Base-by-base conservation (phyloP, 345 rosid genomes). In the Mercurialis annua region DNA sequence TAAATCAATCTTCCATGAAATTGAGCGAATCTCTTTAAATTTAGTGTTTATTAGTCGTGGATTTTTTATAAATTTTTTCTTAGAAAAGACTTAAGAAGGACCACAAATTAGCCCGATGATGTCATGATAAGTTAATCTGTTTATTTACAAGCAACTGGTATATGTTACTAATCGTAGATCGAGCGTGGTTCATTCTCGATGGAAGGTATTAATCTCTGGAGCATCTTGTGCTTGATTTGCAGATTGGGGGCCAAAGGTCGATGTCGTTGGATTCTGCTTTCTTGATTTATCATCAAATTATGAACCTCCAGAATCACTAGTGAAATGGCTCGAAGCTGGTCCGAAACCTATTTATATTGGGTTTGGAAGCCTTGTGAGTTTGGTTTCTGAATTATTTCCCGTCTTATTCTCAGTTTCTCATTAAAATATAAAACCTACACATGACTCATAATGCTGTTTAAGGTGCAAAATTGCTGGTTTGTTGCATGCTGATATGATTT, bases 231-330 rank as follows among this genome's bases (percentile, higher is more conserved):
- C 42, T 63, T 74, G 61, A 15, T 65, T 47, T 71, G 76, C 86
- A 95, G 98, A 95, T 67, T 95, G 99, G 99, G 99, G 99, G 43
- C 86, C 89, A 42, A 93, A 90, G 70, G 74, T 92, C 68, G 99
- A 95, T 65, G 99, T 95, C 44, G 97, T 95, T 40, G 99, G 99
- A 33, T 95, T 92, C 80, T 95, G 91, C 85, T 95, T 92, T 77
- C 99, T 95, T 77, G 97, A 95, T 85, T 98, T 95, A 49, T 96
- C 98, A 59, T 84, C 98, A 69, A 92, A 92, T 66, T 95, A 90
- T 85, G 94, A 85, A 73, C 99, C 99, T 77, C 99, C 99, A 1
- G 87, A 84, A 71, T 78, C 81, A 43, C 93, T 95, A 62, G 79
- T 87, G 66, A 73, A 84, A 79, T 92, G 98, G 99, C 96, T 95